Conservation (phyloP, 2,329 filamentous ascomycete genomes). For the Clarireedia paspali region DNA sequence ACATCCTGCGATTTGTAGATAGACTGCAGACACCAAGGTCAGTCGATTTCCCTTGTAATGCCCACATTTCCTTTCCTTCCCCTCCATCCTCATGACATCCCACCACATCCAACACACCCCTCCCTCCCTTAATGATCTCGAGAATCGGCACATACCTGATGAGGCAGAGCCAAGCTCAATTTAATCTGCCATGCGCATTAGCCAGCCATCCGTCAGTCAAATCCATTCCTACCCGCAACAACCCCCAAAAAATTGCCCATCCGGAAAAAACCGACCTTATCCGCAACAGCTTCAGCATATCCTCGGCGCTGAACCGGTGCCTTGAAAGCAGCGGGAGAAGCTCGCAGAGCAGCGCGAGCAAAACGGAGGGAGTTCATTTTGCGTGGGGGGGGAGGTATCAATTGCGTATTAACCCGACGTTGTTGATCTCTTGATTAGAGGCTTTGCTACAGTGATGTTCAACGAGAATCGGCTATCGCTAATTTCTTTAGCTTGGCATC, state of each 20-base stretch:
- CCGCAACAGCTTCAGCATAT: constrained; percentile 80
- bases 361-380: constrained; percentile 90
- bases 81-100: not conserved
- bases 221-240: not conserved
- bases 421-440: constrained; percentile 24
- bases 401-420: constrained; percentile 31
- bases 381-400: constrained; percentile 34
- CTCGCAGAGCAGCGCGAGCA: constrained; percentile 82
- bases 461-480: constrained; percentile 3
- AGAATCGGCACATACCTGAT: constrained; percentile 67
- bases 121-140: not conserved
- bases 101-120: not conserved
- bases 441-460: constrained; percentile 8
- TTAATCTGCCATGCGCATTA: constrained; percentile 58
- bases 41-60: constrained; percentile 3
- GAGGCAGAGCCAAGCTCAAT: constrained; percentile 93
- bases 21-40: constrained; percentile 46
- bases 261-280: constrained; percentile 53
- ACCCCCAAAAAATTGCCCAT: not conserved
- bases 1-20: constrained; percentile 62
- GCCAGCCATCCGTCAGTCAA: not conserved
- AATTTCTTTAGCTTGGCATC: not conserved
- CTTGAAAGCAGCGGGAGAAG: constrained; percentile 68
- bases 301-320: constrained; percentile 75
- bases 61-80: not conserved